Base-by-base conservation (phyloP, 2,329 filamentous ascomycete species). In the Colletotrichum sojae region DNA sequence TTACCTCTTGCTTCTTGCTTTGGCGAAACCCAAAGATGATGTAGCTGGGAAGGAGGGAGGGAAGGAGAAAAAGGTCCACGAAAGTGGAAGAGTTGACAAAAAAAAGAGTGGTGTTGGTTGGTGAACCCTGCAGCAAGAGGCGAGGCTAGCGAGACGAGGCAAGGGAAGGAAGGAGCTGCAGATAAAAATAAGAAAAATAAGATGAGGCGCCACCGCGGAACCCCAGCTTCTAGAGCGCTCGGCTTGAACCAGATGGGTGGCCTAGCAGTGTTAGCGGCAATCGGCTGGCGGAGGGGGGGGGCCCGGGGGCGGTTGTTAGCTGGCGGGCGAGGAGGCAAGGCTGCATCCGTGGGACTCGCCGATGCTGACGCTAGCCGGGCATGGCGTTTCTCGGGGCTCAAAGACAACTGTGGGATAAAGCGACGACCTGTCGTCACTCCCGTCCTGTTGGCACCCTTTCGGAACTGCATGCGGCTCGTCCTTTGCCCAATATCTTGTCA, bases 331-430 rank as follows among this genome's bases (percentile, higher is more conserved):
- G 16, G 64, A 56, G 55, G 20, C 20, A 53, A 67, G 56, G 55
- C 62, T 31, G 49, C 39, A 61, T 20, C 49, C 49, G 25, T 43
- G 45, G 55, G 40, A 15, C 62, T 69, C 43, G 31, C 27, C 63
- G 40, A 55, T 62, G 52, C 62, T 27, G n/a, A 36, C 45, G 16
- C 62, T 61, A 67, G 46, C n/a, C 20, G 51, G 25, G 9, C 43
- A 45, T 54, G 67, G 67, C 67, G 62, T 55, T 55, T 49, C 39
- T 56, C 43, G 49, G 25, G 22, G 43, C 39, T 69, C 52, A 69
- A 69, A 66, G 67, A 22, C 22, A 27, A 4, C 22, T 25, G 22
- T 25, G 22, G 22, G 25, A 66, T 60, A 69, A 60, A 69, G 67
- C 31, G 13, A 49, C 15, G 12, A 16, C 43, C 43, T 56, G 55